Base-by-base conservation (phyloP, 2,329 filamentous ascomycete genomes). In the Zarea fungicola region DNA sequence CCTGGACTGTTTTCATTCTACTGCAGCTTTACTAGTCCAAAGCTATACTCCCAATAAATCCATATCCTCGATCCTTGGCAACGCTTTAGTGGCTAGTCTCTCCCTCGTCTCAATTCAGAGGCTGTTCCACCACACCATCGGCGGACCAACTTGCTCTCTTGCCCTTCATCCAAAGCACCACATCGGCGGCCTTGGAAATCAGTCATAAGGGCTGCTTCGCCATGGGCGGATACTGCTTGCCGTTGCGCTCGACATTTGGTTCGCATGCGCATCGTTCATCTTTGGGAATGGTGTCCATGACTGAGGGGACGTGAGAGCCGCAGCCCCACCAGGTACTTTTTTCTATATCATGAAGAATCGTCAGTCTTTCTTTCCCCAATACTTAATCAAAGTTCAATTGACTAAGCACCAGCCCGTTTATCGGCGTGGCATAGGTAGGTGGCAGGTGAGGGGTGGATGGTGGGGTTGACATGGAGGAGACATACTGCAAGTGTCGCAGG, bases 241-340 rank as follows among this genome's bases (percentile, higher is more conserved):
- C 82, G 48, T 79, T 75, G 34, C 72, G 70, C 60, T 81, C 76
- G 54, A 86, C 70, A 61, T 78, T 78, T 23, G 84, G 84, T 57
- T 75, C 70, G 62, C 85, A 89, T 21, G 69, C 71, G 70, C 85
- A 89, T 67, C 83, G 78, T 34, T 87, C 72, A 6, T 71, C 65
- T 29, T 72, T 67, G 5, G 81, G 74, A 36, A 87, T 63, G 22
- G 63, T 59, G 62, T 83, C 78, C 71, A 89, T 78, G 57, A 88
- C 83, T 14, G 64, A 64, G 11, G 78, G 68, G 56, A 85, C 70
- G 67, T 87, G 80, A 52, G 58, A 70, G 54, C 82, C 82, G 64
- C 83, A 86, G 53, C 83, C 83, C 68, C 72, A 79, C 83, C 83
- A 87, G 48, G 79, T 76, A 34, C 68, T 65, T 61, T 83, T 83